Percentiles rank a stretch among this genome's conserved stretches.
These are phyloP conservation scores for Monosporascus sp. DNA, from an alignment of 2,329 filamentous ascomycete genomes.

Conservation along the genomic window DNA sequence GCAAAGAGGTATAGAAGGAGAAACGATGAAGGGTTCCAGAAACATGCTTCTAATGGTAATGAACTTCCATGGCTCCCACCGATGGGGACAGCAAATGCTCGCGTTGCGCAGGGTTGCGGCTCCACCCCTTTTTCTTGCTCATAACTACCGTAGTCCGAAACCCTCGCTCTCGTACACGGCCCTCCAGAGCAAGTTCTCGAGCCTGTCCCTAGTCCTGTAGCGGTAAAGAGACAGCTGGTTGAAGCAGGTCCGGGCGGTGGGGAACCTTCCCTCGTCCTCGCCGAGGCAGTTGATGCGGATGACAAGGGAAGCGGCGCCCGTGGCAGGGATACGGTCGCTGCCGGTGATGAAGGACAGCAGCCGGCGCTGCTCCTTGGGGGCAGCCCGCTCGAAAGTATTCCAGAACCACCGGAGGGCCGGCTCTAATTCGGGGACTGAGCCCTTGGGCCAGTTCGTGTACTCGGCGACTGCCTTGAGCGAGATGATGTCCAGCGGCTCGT, in stretches of 20 bases:
- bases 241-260: constrained; percentile 87
- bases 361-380: constrained; percentile 66
- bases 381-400: constrained; percentile 67
- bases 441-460: constrained; percentile 73
- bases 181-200: constrained; percentile 73
- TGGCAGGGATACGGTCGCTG: constrained; percentile 84
- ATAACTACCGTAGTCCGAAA: constrained; percentile 82
- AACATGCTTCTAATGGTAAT: too few species aligned
- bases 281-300: constrained; percentile 75
- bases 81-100: too few species aligned
- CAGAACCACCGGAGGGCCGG: constrained; percentile 82
- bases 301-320: constrained; percentile 71
- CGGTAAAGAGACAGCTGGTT: constrained; percentile 75
- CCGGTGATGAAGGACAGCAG: constrained; percentile 84
- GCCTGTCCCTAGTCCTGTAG: constrained; percentile 60
- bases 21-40: too few species aligned
- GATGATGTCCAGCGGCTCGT: constrained; percentile 74
- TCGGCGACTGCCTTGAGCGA: constrained; percentile 71
- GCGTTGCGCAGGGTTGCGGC: too few species aligned
- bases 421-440: constrained; percentile 46
- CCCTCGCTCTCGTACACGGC: constrained; percentile 89
- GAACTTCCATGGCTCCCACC: too few species aligned
- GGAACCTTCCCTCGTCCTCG: constrained; percentile 68
- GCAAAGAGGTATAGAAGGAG: too few species aligned
- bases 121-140: too few species aligned